A percentile compares a stretch with the other conserved stretches of the same genome.
These are phyloP conservation scores for Skeletonema costatum DNA, from an alignment of 108 stramenopile genomes.

Conservation along the genomic window DNA sequence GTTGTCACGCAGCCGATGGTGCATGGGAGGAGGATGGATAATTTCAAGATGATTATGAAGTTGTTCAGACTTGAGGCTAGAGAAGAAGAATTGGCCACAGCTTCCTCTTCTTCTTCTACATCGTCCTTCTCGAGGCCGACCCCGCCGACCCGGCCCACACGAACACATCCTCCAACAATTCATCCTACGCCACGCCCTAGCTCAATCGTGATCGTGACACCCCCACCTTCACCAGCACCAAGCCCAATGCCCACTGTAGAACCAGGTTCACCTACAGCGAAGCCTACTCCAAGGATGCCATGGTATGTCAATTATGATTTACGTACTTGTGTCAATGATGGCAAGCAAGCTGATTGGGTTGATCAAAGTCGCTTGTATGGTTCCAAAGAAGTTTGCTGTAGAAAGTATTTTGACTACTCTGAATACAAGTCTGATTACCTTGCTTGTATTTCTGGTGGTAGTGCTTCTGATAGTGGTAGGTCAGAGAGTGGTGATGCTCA, in stretches of 20 bases:
- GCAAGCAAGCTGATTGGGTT: not conserved
- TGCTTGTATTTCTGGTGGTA: not conserved
- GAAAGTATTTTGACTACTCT: not conserved
- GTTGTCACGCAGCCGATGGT: not conserved
- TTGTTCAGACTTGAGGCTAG: not conserved
- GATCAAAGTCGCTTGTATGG: not conserved
- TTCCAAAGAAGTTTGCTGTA: not conserved
- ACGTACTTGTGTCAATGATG: not conserved
- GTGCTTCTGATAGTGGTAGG: not conserved
- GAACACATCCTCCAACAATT: not conserved
- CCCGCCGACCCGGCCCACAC: not conserved
- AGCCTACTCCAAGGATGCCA: not conserved
- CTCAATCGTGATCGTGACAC: not conserved
- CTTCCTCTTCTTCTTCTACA: not conserved
- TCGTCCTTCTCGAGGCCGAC: not conserved
- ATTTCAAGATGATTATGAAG: not conserved
- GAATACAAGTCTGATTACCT: not conserved
- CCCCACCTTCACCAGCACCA: not conserved
- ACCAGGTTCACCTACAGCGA: not conserved
- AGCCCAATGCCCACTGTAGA: not conserved
- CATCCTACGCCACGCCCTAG: not conserved
- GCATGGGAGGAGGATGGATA: not conserved
- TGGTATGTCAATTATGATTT: not conserved
- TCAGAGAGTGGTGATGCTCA: not conserved
- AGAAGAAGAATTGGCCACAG: not conserved